phyloP scores from a whole-genome alignment of 225 moss, liverwort and hornwort genomes.

The Asterella californica region DNA sequence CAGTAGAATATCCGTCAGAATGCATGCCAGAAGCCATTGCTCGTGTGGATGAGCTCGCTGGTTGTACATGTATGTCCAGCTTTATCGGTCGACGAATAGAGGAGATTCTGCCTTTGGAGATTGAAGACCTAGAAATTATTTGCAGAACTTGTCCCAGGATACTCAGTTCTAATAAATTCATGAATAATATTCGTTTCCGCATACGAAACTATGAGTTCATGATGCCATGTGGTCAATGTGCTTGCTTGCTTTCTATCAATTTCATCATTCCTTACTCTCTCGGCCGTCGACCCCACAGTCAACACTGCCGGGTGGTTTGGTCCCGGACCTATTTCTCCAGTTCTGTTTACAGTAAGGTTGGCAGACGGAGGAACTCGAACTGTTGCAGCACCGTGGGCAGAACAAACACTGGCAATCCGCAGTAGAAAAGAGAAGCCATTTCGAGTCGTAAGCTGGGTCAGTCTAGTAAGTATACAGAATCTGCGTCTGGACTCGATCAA shows the following conservation, averaged over 20 bases:
- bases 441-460: too few species aligned
- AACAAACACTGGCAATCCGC: not conserved
- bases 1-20: constrained; percentile 6
- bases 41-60: not conserved
- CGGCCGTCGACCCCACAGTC: not conserved
- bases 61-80: constrained; percentile 25
- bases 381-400: not conserved
- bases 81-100: not conserved
- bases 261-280: not conserved
- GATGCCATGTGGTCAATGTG: not conserved
- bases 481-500: too few species aligned
- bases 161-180: not conserved
- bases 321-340: too few species aligned
- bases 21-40: too few species aligned
- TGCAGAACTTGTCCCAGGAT: not conserved
- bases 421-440: too few species aligned
- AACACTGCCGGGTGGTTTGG: not conserved
- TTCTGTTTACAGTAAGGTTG: not conserved
- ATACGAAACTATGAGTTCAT: not conserved
- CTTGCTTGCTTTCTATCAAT: not conserved
- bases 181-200: not conserved
- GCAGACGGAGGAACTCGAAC: not conserved
- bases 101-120: not conserved
- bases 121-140: constrained; percentile 18
- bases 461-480: too few species aligned